Evolutionary conservation across 306 rosid species (phyloP).

Genomic region (Parietaria judaica): DNA sequence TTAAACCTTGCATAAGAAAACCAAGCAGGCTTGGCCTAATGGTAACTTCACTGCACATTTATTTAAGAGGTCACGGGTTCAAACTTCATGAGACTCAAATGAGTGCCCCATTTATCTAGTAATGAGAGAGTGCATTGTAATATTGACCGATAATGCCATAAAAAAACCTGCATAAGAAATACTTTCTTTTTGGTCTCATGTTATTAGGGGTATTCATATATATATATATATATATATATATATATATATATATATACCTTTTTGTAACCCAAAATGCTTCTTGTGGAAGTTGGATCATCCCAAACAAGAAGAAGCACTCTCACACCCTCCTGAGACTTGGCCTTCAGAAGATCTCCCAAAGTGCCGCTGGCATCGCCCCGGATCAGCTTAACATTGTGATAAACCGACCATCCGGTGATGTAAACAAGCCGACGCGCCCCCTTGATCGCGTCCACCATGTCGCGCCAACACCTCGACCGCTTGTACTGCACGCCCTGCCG

Average conservation of each 20-base stretch:
- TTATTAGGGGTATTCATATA: too few relatives aligned
- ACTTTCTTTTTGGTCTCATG: too few relatives aligned
- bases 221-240: neutral
- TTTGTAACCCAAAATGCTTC: slow-evolving; percentile 51
- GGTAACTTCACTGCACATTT: too few relatives aligned
- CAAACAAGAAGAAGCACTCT: slow-evolving; percentile 83
- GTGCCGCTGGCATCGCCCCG: slow-evolving; percentile 31
- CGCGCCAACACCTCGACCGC: slow-evolving; percentile 63
- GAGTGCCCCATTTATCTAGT: too few relatives aligned
- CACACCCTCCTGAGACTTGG: slow-evolving; percentile 81
- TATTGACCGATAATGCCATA: too few relatives aligned
- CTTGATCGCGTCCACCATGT: slow-evolving; percentile 61
- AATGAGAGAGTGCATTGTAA: too few relatives aligned
- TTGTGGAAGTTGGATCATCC: slow-evolving; percentile 82
- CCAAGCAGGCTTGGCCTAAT: too few relatives aligned
- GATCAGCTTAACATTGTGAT: slow-evolving; percentile 54
- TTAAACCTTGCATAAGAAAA: too few relatives aligned
- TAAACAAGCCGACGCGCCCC: slow-evolving; percentile 61
- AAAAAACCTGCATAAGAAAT: too few relatives aligned
- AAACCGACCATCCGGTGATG: slow-evolving; percentile 87
- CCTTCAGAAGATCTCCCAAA: slow-evolving; percentile 72
- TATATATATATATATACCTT: slow-evolving; percentile 19
- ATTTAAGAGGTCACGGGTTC: too few relatives aligned
- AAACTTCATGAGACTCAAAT: too few relatives aligned
- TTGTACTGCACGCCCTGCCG: slow-evolving; percentile 34